These are phyloP conservation scores for Talaromyces sp. DNA, from an alignment of 2,329 filamentous ascomycete genomes.

Conservation along the genomic window DNA sequence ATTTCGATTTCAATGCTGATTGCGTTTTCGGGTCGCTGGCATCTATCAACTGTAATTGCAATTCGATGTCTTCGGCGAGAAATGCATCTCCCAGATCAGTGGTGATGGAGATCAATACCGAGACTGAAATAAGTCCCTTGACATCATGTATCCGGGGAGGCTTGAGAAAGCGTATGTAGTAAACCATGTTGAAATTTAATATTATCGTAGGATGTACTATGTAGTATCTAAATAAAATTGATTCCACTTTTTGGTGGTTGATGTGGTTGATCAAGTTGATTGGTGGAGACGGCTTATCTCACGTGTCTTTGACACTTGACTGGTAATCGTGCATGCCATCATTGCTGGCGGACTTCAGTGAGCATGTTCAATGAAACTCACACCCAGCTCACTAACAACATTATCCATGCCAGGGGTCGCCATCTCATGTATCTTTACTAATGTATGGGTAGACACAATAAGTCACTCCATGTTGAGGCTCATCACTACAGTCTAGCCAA, in stretches of 20 bases:
- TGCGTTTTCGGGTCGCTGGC: constrained; percentile 21
- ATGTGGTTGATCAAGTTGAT: neutral
- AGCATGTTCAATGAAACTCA: neutral
- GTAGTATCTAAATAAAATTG: neutral
- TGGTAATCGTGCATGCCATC: neutral
- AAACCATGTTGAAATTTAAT: constrained; percentile 44
- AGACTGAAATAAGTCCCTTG: constrained; percentile 46
- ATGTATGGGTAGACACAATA: neutral
- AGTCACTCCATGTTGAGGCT: neutral
- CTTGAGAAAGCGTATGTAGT: constrained; percentile 69
- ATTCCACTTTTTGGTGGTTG: neutral
- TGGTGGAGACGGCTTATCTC: constrained; percentile 13
- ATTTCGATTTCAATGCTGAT: neutral
- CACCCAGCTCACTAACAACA: neutral
- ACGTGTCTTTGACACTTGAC: constrained; percentile 10
- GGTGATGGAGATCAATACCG: constrained; percentile 61
- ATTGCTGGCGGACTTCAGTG: neutral
- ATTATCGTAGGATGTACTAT: neutral
- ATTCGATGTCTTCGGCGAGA: constrained; percentile 46
- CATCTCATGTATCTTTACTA: neutral
- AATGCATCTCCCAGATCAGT: constrained; percentile 69
- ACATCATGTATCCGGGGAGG: constrained; percentile 52
- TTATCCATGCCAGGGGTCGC: neutral
- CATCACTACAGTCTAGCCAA: neutral
- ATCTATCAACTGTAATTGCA: constrained; percentile 29